A percentile compares a stretch with the other conserved stretches of the same genome.
phyloP scores from a whole-genome alignment of 2,329 filamentous ascomycete species.

The Microdochium trichocladiopsis region DNA sequence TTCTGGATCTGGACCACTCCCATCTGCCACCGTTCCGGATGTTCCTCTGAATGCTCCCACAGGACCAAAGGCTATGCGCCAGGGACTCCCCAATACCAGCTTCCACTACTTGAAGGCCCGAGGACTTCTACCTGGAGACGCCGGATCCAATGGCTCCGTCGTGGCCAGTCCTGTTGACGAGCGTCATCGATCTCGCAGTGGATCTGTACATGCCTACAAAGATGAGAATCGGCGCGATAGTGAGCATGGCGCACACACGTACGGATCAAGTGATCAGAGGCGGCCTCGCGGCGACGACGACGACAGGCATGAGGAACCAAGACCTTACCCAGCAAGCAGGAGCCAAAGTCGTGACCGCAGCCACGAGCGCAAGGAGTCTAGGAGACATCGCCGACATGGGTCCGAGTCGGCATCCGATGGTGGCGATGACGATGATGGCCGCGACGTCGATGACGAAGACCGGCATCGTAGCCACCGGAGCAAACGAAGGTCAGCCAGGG shows the following conservation, averaged over 20 bases:
- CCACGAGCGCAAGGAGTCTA: constrained; percentile 37
- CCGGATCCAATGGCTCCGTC: constrained; percentile 20
- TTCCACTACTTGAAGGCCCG: constrained; percentile 56
- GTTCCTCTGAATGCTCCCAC: constrained; percentile 71
- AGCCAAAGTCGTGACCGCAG: constrained; percentile 30
- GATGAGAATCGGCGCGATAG: constrained; percentile 24
- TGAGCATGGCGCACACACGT: constrained; percentile 17
- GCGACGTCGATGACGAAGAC: constrained; percentile 18
- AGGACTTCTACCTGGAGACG: constrained; percentile 36
- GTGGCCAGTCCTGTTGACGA: constrained; percentile 24
- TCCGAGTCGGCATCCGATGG: constrained; percentile 40
- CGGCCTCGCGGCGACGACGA: constrained; percentile 16
- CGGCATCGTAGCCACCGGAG: constrained; percentile 44
- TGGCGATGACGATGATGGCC: constrained; percentile 33
- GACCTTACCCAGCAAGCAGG: constrained; percentile 22
- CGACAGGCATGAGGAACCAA: constrained; percentile 20
- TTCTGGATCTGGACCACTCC: constrained; percentile 11
- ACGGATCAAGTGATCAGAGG: constrained; percentile 11
- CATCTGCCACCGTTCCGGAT: constrained; percentile 21
- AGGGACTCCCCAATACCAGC: constrained; percentile 78
- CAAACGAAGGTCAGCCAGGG: constrained; percentile 33
- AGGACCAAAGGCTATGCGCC: constrained; percentile 90
- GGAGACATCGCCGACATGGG: constrained; percentile 46
- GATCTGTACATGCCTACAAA: constrained; percentile 32
- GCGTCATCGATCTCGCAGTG: constrained; percentile 37